A percentile compares a stretch with the other conserved stretches of the same genome.
These are phyloP conservation scores for Colletotrichum sp. DNA, from an alignment of 2,329 filamentous ascomycete genomes.

Conservation along the genomic window DNA sequence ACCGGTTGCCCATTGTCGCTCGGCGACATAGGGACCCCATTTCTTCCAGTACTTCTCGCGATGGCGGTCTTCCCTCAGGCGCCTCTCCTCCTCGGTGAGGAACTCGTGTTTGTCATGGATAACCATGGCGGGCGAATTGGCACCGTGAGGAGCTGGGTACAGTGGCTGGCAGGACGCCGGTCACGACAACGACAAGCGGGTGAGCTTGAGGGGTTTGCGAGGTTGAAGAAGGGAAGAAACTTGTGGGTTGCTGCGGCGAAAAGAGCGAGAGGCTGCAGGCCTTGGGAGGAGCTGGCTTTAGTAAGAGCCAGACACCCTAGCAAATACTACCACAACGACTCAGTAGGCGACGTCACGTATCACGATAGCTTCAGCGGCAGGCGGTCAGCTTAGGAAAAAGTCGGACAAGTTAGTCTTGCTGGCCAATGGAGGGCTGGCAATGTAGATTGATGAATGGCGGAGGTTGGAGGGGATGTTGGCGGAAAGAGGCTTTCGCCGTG, in stretches of 20 bases:
- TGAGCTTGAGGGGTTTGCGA: conserved; percentile 3
- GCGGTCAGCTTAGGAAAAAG: background rate
- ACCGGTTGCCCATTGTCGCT: conserved; percentile 96
- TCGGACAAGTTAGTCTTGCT: background rate
- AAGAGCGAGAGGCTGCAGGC: conserved; percentile 1
- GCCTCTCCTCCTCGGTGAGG: conserved; percentile 87
- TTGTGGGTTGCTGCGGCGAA: conserved; percentile 14
- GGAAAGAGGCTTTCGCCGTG: background rate
- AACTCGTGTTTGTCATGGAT: conserved; percentile 88
- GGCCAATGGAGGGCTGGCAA: background rate
- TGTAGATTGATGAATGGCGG: background rate
- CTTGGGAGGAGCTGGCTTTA: conserved; percentile 13
- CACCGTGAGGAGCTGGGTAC: background rate
- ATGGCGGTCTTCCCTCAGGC: conserved; percentile 84
- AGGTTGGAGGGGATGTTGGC: background rate
- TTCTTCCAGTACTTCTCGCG: conserved; percentile 95
- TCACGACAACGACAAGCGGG: background rate
- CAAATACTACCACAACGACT: conserved; percentile 9
- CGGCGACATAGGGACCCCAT: conserved; percentile 94
- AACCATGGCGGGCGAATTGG: conserved; percentile 67
- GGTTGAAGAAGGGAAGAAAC: background rate
- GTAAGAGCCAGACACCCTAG: conserved; percentile 19
- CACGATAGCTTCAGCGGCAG: conserved; percentile 16
- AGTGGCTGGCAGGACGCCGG: background rate
- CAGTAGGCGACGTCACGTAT: conserved; percentile 19